A percentile compares a stretch with the other conserved stretches of the same genome.
These are phyloP conservation scores for Pneumocystis carinii DNA, from an alignment of 1,139 yeast genomes.

Conservation along the genomic window DNA sequence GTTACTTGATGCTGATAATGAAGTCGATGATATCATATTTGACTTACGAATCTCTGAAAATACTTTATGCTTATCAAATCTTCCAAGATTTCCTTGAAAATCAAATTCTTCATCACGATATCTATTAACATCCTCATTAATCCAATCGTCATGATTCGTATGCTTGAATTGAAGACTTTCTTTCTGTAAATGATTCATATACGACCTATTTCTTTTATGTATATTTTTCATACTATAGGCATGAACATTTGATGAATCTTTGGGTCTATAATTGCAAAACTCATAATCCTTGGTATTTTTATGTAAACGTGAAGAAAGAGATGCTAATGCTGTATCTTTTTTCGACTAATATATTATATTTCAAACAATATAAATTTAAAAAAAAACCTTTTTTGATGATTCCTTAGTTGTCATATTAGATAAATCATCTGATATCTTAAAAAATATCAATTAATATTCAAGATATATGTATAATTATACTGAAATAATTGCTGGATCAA, in stretches of 20 bases:
- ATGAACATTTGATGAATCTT: neutral
- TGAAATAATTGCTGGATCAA: neutral
- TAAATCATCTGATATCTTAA: neutral
- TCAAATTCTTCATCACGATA: conserved; percentile 47
- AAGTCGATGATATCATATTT: conserved; percentile 16
- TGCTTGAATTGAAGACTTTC: neutral
- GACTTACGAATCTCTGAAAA: conserved; percentile 54
- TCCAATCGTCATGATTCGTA: neutral
- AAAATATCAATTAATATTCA: neutral
- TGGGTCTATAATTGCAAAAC: too few relatives aligned
- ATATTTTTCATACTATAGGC: neutral
- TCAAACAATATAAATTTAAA: neutral
- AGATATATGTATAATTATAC: neutral
- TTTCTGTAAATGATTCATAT: neutral
- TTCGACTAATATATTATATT: neutral
- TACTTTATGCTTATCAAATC: conserved; percentile 69
- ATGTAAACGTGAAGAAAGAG: neutral
- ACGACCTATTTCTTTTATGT: neutral
- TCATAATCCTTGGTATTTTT: neutral
- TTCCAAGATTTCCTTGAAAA: conserved; percentile 64
- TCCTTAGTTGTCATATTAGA: neutral
- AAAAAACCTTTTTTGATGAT: neutral
- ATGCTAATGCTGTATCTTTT: neutral
- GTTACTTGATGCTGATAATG: neutral
- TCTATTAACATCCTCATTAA: neutral